These are phyloP conservation scores for Mesembryanthemum crystallinum DNA, from an alignment of 148 eudicot genomes.

Conservation along the genomic window DNA sequence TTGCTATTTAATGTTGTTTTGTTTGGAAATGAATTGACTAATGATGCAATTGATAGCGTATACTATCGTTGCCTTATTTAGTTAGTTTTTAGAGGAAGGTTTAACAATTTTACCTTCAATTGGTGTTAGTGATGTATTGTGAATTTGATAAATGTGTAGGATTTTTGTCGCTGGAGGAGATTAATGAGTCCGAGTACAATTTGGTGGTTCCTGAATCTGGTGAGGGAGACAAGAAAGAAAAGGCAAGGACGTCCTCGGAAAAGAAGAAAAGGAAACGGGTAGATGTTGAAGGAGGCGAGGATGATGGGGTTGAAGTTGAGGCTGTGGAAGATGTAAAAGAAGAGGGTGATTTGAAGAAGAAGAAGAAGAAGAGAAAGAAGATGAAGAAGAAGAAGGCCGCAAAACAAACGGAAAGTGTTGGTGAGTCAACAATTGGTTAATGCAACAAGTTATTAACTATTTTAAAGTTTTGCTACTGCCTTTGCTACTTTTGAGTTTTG, in stretches of 20 bases:
- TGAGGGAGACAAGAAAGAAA: slow-evolving; percentile 27
- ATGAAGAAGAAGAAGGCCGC: slow-evolving; percentile 36
- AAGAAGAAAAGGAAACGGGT: slow-evolving; percentile 42
- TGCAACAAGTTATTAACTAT: slow-evolving; percentile 15
- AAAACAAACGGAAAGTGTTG: slow-evolving; percentile 22
- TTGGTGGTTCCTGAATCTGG: slow-evolving; percentile 44
- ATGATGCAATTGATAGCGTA: background rate
- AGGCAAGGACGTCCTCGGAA: slow-evolving; percentile 15
- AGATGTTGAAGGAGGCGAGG: slow-evolving; percentile 23
- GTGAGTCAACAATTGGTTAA: slow-evolving; percentile 39
- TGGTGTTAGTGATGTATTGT: background rate
- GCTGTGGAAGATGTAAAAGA: slow-evolving; percentile 28
- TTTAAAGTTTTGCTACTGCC: background rate
- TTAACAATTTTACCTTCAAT: background rate
- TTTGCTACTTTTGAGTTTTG: background rate
- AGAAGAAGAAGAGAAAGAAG: slow-evolving; percentile 38
- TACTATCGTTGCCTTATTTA: background rate
- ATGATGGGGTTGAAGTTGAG: slow-evolving; percentile 25
- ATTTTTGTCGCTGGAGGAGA: slow-evolving; percentile 81
- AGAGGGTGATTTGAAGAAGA: slow-evolving; percentile 33
- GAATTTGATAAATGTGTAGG: slow-evolving; percentile 37
- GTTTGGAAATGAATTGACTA: background rate
- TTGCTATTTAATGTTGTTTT: too few relatives aligned
- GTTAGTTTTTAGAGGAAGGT: background rate
- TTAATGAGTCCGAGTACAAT: slow-evolving; percentile 72